Percentiles rank a stretch among this genome's conserved stretches.
Conservation (phyloP, 2,329 filamentous ascomycete species). For the Exserohilum rostratum region DNA sequence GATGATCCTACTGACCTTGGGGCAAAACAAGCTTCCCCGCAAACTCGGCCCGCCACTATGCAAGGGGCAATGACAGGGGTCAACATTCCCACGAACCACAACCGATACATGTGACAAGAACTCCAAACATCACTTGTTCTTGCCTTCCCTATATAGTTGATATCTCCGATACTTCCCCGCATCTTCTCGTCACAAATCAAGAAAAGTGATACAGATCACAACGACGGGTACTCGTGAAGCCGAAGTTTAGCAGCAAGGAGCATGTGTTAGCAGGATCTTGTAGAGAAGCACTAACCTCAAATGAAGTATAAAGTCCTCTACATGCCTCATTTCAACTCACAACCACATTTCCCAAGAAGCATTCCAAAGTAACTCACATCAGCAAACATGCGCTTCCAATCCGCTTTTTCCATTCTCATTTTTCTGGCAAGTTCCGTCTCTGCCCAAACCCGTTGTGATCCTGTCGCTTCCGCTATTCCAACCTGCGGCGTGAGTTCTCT, state of each 20-base stretch:
- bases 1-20: not conserved
- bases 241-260: not conserved
- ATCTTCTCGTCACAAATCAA: not conserved
- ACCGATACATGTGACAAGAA: not conserved
- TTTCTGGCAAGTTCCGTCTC: slow-evolving; percentile 7
- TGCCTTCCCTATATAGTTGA: not conserved
- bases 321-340: not conserved
- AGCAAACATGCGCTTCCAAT: slow-evolving; percentile 5
- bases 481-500: slow-evolving; percentile 10
- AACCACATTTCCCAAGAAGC: not conserved
- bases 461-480: slow-evolving; percentile 12
- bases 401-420: slow-evolving; percentile 2
- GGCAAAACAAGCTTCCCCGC: slow-evolving; percentile 1
- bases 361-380: not conserved
- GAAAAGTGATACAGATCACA: not conserved
- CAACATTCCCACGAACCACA: not conserved
- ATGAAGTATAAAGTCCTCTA: not conserved
- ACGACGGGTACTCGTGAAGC: not conserved
- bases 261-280: not conserved
- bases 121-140: not conserved
- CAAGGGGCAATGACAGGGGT: not conserved
- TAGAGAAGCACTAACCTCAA: not conserved
- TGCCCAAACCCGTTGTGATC: slow-evolving; percentile 12
- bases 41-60: not conserved
- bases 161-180: not conserved